phyloP scores from a whole-genome alignment of 169 alveolate genomes.

The Cryptosporidium tyzzeri region DNA sequence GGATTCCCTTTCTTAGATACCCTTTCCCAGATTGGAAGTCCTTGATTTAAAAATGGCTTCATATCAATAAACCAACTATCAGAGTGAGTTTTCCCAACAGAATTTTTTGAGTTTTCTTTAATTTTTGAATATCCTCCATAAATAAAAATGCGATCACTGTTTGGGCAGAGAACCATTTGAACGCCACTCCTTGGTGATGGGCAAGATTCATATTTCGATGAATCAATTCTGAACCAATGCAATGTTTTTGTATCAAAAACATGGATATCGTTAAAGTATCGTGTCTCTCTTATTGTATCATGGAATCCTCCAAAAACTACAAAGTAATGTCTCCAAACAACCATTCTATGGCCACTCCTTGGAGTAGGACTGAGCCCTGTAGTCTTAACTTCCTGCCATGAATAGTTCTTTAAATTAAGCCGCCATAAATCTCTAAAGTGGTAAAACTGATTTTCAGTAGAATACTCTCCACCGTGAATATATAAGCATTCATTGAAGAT shows the following conservation, averaged over 20 bases:
- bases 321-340: conserved; percentile 87
- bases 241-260: conserved; percentile 61
- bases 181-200: conserved; percentile 76
- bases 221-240: conserved; percentile 64
- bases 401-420: conserved; percentile 81
- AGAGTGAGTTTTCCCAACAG: conserved; percentile 84
- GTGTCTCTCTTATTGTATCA: conserved; percentile 86
- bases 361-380: conserved; percentile 88
- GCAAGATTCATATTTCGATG: conserved; percentile 29
- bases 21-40: conserved; percentile 66
- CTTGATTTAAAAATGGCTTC: conserved; percentile 77
- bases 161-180: conserved; percentile 49
- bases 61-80: conserved; percentile 90
- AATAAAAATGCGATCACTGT: conserved; percentile 79
- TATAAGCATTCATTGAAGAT: conserved; percentile 84
- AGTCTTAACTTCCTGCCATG: conserved; percentile 86
- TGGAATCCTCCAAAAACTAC: conserved; percentile 92
- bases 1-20: conserved; percentile 47
- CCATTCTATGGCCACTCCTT: conserved; percentile 93
- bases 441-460: conserved; percentile 87
- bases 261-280: conserved; percentile 89
- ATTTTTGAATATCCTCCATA: conserved; percentile 91
- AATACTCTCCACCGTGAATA: conserved; percentile 92
- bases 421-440: conserved; percentile 91
- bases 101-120: conserved; percentile 85